Percentiles rank a stretch among this genome's conserved stretches.
phyloP scores from a whole-genome alignment of 768 basidiomycete genomes.

The Mycena vitilis region DNA sequence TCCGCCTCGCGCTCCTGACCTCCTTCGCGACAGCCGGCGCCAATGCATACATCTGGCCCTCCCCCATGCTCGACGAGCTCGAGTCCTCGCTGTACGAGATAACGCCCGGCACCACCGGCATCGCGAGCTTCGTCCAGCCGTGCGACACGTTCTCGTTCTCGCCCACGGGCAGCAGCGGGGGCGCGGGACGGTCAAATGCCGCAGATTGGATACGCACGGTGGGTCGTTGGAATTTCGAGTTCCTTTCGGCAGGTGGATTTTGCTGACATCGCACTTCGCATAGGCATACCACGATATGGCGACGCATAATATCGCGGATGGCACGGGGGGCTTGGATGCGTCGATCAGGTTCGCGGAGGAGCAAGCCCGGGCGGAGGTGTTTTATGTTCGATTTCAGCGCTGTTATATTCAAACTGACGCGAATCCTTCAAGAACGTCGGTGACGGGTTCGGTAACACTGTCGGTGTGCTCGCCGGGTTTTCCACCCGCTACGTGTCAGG shows the following conservation, averaged over 20 bases:
- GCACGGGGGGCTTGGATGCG: constrained; percentile 43
- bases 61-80: constrained; percentile 18
- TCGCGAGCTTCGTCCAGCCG: constrained; percentile 13
- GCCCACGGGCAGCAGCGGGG: constrained; percentile 4
- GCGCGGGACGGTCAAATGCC: constrained; percentile 14
- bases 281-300: constrained; percentile 43
- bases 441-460: constrained; percentile 18
- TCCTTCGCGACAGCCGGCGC: constrained; percentile 6
- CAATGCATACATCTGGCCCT: constrained; percentile 19
- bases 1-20: constrained; percentile 16
- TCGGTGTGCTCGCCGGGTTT: constrained; percentile 8
- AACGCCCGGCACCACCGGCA: constrained; percentile 13
- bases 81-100: constrained; percentile 14
- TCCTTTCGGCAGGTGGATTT: constrained; percentile 8
- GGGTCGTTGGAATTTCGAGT: constrained; percentile 2
- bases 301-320: constrained; percentile 39
- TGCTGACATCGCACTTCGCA: constrained; percentile 12
- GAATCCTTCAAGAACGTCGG: constrained; percentile 21
- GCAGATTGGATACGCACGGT: constrained; percentile 28
- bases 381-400: constrained; percentile 9
- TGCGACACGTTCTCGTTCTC: constrained; percentile 15
- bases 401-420: constrained; percentile 17
- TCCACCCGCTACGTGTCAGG: constrained; percentile 13
- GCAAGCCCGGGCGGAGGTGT: constrained; percentile 22
- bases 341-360: constrained; percentile 40